Evolutionary conservation across 257 asterid species (phyloP).

Genomic region (Capsicum rhomboideum): DNA sequence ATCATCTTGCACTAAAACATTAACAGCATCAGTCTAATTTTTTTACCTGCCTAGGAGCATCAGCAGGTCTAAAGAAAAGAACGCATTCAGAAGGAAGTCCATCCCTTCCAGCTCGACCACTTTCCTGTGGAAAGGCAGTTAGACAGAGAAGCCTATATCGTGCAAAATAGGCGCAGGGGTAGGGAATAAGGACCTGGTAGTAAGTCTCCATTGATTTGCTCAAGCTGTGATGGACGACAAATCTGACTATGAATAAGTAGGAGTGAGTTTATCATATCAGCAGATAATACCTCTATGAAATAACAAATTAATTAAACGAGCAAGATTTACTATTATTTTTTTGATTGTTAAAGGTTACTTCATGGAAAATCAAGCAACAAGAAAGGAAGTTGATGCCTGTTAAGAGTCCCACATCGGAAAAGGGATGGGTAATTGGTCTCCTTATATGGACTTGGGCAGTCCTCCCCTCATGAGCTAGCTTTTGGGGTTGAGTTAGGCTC

Average conservation of each 20-base stretch:
- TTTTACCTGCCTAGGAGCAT: constrained; percentile 88
- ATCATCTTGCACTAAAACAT: neutral
- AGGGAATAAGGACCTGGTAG: constrained; percentile 65
- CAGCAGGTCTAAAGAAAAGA: constrained; percentile 88
- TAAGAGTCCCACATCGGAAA: no score
- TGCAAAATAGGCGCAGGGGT: constrained; percentile 12
- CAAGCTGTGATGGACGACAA: constrained; percentile 94
- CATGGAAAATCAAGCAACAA: neutral
- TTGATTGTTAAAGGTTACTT: neutral
- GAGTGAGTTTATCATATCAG: neutral
- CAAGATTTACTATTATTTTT: neutral
- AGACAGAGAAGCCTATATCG: constrained; percentile 14
- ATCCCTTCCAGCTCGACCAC: constrained; percentile 99
- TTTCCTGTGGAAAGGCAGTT: constrained; percentile 55
- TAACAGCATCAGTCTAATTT: neutral
- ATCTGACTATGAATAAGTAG: constrained; percentile 66
- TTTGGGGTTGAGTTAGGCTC: no score
- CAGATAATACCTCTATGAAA: neutral
- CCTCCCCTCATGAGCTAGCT: no score
- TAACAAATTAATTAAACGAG: neutral
- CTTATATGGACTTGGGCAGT: no score
- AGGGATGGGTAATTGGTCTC: no score
- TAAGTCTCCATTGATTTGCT: constrained; percentile 99
- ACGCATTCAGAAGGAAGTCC: constrained; percentile 98
- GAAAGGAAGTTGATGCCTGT: neutral